A percentile compares a stretch with the other conserved stretches of the same genome.
Evolutionary conservation across 177 flowering plant species (phyloP).

Genomic region (Vitis hybrid): DNA sequence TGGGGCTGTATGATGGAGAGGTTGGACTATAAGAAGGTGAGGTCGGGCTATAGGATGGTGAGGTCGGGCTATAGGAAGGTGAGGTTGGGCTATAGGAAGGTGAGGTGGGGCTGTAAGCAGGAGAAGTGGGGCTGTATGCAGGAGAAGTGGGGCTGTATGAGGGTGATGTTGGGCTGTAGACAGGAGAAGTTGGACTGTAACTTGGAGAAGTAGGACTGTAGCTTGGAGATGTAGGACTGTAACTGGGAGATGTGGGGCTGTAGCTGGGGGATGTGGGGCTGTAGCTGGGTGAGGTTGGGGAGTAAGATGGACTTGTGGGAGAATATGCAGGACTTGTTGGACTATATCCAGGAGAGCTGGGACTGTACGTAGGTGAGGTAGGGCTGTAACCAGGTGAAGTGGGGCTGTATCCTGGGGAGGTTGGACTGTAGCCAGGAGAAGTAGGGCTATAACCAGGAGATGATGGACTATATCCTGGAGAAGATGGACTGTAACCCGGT

Average conservation of each 20-base stretch:
- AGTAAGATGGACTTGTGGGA: slow-evolving; percentile 88
- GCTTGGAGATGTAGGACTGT: slow-evolving; percentile 84
- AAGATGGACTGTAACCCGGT: slow-evolving; percentile 83
- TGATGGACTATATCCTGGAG: slow-evolving; percentile 88
- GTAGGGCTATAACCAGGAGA: too few relatives aligned
- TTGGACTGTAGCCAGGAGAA: slow-evolving; percentile 88
- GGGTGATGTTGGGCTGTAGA: slow-evolving; percentile 91
- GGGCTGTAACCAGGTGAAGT: slow-evolving; percentile 96
- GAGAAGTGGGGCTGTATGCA: slow-evolving; percentile 67
- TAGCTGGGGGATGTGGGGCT: slow-evolving; percentile 29
- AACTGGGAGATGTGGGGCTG: slow-evolving; percentile 85
- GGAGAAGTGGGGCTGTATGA: slow-evolving; percentile 69
- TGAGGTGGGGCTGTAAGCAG: slow-evolving; percentile 85
- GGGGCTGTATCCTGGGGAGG: slow-evolving; percentile 95
- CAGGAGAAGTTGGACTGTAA: slow-evolving; percentile 88
- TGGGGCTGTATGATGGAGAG: slow-evolving; percentile 83
- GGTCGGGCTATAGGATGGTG: slow-evolving; percentile 88
- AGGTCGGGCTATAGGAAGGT: slow-evolving; percentile 85
- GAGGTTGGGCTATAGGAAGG: slow-evolving; percentile 92
- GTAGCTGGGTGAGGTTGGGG: slow-evolving; percentile 63
- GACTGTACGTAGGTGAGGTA: slow-evolving; percentile 91
- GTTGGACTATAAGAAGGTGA: slow-evolving; percentile 92
- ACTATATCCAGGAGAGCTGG: slow-evolving; percentile 89
- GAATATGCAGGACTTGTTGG: slow-evolving; percentile 93
- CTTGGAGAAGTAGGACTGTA: slow-evolving; percentile 93